Evolutionary conservation across 306 rosid genomes (phyloP).

Genomic region (Cicer bijugum): DNA sequence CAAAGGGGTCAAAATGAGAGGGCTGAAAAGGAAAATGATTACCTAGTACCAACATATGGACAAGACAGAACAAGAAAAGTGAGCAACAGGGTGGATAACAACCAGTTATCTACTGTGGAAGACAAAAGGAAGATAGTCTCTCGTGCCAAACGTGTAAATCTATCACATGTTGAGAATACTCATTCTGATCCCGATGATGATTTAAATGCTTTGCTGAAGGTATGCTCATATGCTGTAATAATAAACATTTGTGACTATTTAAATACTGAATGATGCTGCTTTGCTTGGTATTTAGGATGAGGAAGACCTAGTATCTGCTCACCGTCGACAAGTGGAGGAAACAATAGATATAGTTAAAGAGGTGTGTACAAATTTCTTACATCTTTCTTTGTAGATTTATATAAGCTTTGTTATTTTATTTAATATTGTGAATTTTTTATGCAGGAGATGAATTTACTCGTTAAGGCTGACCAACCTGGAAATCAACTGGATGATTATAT

Average conservation of each 20-base stretch:
- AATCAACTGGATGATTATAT: constrained; percentile 78
- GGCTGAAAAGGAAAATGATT: constrained; percentile 57
- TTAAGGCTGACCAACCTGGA: constrained; percentile 85
- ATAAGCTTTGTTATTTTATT: constrained; percentile 8
- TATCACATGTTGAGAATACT: constrained; percentile 47
- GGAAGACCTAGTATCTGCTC: constrained; percentile 86
- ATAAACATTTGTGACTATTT: constrained; percentile 1
- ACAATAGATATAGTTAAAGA: constrained; percentile 82
- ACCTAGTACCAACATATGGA: constrained; percentile 55
- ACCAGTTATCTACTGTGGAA: constrained; percentile 49
- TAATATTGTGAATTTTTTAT: constrained; percentile 37
- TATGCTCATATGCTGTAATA: constrained; percentile 38
- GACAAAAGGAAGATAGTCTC: constrained; percentile 57
- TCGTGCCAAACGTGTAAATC: constrained; percentile 53
- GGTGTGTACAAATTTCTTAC: constrained; percentile 52
- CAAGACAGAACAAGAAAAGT: constrained; percentile 53
- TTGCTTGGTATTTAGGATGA: constrained; percentile 66
- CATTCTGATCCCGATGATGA: constrained; percentile 63
- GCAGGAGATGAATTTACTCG: constrained; percentile 92
- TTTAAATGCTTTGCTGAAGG: constrained; percentile 76
- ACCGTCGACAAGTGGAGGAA: constrained; percentile 88
- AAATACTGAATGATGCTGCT: constrained; percentile 40
- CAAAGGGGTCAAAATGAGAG: constrained; percentile 58
- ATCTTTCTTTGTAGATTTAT: constrained; percentile 9
- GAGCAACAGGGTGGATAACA: constrained; percentile 53